Evolutionary conservation across 345 rosid species (phyloP).

Genomic region (Sapria himalayana): DNA sequence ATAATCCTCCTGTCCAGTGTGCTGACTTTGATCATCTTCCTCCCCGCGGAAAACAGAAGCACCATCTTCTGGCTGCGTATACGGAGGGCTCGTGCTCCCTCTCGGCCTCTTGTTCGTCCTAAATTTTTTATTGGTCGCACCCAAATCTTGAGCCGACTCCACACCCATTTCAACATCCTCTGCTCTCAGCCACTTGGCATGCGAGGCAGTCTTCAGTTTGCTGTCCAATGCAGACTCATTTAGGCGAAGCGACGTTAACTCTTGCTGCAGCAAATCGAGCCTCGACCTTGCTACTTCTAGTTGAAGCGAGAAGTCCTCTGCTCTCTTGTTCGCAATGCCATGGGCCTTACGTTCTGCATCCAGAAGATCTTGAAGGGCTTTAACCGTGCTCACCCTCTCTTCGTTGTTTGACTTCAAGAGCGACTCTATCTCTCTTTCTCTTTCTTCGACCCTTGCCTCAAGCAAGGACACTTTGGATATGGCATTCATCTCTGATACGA

Average conservation of each 20-base stretch:
- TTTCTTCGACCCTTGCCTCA: constrained; percentile 78
- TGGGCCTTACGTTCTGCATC: constrained; percentile 74
- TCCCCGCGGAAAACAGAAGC: constrained; percentile 41
- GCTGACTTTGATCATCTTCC: constrained; percentile 41
- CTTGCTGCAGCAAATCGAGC: constrained; percentile 68
- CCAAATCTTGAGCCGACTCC: constrained; percentile 39
- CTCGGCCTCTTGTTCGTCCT: constrained; percentile 46
- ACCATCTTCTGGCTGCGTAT: constrained; percentile 39
- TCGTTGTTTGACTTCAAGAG: constrained; percentile 51
- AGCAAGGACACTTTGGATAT: constrained; percentile 38
- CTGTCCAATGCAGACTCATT: constrained; percentile 72
- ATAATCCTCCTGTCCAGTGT: constrained; percentile 42
- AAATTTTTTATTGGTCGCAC: constrained; percentile 18
- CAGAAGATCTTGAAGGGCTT: constrained; percentile 58
- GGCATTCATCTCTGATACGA: constrained; percentile 50
- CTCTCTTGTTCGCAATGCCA: constrained; percentile 46
- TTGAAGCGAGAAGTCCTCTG: constrained; percentile 67
- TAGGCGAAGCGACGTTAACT: constrained; percentile 52
- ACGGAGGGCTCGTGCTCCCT: constrained; percentile 39
- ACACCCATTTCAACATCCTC: constrained; percentile 45
- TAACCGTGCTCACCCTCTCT: constrained; percentile 61
- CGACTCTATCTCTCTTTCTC: constrained; percentile 86
- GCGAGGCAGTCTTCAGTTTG: constrained; percentile 57
- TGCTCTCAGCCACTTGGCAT: constrained; percentile 44
- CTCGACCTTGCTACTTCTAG: constrained; percentile 65